phyloP scores from a whole-genome alignment of 495 filamentous ascomycete species.

The Penicillium daleae region DNA sequence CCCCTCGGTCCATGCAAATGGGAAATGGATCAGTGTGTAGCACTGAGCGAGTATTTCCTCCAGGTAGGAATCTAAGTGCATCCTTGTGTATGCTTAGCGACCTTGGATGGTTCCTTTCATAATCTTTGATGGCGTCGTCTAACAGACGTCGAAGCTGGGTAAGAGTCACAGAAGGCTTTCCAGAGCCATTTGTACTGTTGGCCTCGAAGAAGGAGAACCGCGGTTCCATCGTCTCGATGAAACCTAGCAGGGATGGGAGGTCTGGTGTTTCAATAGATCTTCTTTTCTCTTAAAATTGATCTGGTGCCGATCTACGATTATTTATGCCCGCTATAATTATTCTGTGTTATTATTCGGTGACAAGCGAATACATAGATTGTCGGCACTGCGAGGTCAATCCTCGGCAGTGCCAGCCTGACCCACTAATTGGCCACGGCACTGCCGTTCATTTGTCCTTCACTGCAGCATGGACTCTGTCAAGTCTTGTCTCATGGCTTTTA shows the following conservation, averaged over 20 bases:
- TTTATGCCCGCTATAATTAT: neutral
- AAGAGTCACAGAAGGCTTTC: neutral
- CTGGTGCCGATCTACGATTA: neutral
- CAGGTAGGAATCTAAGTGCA: conserved; percentile 42
- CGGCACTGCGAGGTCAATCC: neutral
- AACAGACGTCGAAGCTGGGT: neutral
- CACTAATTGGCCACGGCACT: neutral
- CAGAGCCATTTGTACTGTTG: neutral
- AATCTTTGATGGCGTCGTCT: neutral
- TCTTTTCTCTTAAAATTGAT: neutral
- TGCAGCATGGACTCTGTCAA: neutral
- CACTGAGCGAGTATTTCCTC: conserved; percentile 64
- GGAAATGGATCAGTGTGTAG: conserved; percentile 62
- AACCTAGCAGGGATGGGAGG: neutral
- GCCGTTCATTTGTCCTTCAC: neutral
- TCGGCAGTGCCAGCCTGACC: conserved; percentile 2
- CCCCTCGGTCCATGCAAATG: conserved; percentile 46
- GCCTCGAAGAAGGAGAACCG: neutral
- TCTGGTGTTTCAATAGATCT: neutral
- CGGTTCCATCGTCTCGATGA: neutral
- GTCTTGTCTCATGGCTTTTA: neutral
- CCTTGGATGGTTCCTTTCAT: neutral
- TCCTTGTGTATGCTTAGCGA: neutral
- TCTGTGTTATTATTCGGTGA: neutral
- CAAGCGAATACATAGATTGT: neutral